Base-by-base conservation (phyloP, 2,329 filamentous ascomycete species). In the Phaeosphaeriaceae sp. region DNA sequence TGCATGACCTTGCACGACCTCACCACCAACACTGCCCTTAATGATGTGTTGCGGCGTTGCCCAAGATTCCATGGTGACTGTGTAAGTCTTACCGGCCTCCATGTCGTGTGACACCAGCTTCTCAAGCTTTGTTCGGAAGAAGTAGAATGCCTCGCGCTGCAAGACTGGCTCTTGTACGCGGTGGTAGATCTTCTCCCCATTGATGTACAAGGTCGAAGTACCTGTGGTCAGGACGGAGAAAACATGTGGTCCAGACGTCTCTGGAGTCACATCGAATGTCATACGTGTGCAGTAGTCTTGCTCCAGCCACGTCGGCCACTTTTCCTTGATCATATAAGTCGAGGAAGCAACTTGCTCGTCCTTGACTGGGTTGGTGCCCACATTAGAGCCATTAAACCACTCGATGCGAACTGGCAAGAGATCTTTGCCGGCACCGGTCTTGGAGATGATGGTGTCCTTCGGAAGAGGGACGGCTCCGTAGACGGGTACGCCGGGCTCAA, bases 31-130 rank as follows among this genome's bases (percentile, higher is more conserved):
- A 23, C 54, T 40, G 15, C 35, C 56, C 42, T 60, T 19, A 43
- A 40, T 43, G 42, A 54, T 48, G 13, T 26, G 60, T 59, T 19
- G 55, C 24, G 54, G 52, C 49, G 46, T 52, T 58, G 6, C 58
- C 65, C 24, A 60, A 64, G 35, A 59, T 50, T 6, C 66, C 44
- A 13, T 44, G 6, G 23, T 40, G 15, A 68, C 30, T 1, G 50
- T 65, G 88, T 81, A 80, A 1, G 79, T 81, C 65, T 86, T 80
- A 8, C 86, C 87, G 63, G 84, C 86, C 64, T 85, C 82, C 48
- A 91, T 78, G 11, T 83, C 74, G 57, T 86, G 83, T 1, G 76
- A 77, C 2, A 86, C 87, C 32, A 82, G 83, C 65, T 89, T 87
- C 70, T 91, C 88, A 8, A 83, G 35, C 35, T 40, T 40, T 4